phyloP scores from a whole-genome alignment of 345 rosid genomes.

The Eucalyptus tenuipes region DNA sequence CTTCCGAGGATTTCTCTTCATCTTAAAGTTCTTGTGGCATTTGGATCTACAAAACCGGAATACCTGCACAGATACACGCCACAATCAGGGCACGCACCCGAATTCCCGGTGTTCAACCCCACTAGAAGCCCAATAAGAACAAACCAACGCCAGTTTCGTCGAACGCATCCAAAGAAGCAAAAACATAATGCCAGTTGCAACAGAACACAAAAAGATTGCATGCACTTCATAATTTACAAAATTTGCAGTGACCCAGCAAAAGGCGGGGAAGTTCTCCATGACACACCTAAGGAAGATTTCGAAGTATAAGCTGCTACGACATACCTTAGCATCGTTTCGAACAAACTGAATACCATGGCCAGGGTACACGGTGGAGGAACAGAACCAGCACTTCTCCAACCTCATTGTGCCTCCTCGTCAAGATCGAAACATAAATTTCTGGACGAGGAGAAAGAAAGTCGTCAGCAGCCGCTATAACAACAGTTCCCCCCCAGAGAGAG shows the following conservation, averaged over 20 bases:
- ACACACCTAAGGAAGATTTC: background rate
- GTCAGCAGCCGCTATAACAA: background rate
- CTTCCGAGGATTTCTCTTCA: slow-evolving; percentile 98
- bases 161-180: background rate
- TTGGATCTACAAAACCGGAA: slow-evolving; percentile 85
- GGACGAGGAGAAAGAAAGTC: background rate
- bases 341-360: slow-evolving; percentile 88
- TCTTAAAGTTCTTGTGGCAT: slow-evolving; percentile 92
- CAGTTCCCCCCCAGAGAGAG: background rate
- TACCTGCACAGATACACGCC: slow-evolving; percentile 26
- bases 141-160: background rate
- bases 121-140: background rate
- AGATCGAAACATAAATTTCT: background rate
- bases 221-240: background rate
- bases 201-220: background rate
- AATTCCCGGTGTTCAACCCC: background rate
- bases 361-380: slow-evolving; percentile 84
- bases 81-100: background rate
- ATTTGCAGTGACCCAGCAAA: background rate
- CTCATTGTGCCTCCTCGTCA: slow-evolving; percentile 36
- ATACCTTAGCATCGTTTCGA: slow-evolving; percentile 79
- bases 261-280: background rate
- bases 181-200: background rate
- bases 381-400: slow-evolving; percentile 90
- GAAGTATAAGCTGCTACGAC: background rate